Percentiles rank a stretch among this genome's conserved stretches.
These are phyloP conservation scores for Tanacetum coccineum DNA, from an alignment of 129 eudicot species.

Conservation along the genomic window DNA sequence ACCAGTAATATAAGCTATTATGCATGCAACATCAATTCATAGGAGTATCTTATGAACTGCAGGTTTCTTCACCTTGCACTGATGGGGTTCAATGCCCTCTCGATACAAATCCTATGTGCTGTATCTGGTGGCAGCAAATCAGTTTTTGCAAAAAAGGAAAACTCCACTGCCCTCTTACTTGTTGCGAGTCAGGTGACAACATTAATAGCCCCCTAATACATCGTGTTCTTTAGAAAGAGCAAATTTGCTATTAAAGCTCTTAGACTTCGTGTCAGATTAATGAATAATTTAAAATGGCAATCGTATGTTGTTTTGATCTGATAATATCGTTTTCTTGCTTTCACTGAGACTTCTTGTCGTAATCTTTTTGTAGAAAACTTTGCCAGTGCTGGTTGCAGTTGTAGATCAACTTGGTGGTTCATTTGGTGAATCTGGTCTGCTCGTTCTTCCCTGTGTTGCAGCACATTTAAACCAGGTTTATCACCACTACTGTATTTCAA, in stretches of 20 bases:
- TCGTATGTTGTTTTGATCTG: background rate
- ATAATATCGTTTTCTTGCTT: background rate
- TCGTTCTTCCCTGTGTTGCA: conserved; percentile 91
- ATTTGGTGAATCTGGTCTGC: conserved; percentile 81
- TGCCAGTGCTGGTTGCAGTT: conserved; percentile 89
- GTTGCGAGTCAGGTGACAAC: conserved; percentile 85
- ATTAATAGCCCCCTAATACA: background rate
- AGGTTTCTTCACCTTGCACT: conserved; percentile 69
- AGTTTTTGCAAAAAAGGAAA: conserved; percentile 58
- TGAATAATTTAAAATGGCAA: background rate
- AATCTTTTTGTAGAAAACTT: conserved; percentile 63
- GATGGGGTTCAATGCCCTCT: conserved; percentile 63
- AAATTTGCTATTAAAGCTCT: conserved; percentile 7
- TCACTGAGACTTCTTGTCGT: conserved; percentile 11
- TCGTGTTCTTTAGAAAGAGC: background rate
- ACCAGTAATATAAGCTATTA: background rate
- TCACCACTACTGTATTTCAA: background rate
- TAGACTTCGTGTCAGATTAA: background rate
- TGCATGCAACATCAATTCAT: background rate
- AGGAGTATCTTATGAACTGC: conserved; percentile 24
- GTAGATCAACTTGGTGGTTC: conserved; percentile 92
- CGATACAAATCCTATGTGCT: conserved; percentile 41
- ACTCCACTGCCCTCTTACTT: conserved; percentile 66
- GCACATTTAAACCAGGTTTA: conserved; percentile 91
- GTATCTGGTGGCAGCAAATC: conserved; percentile 74